Evolutionary conservation across 371 early-diverging fungal genomes (phyloP).

Genomic region (Cokeromyces recurvatus): DNA sequence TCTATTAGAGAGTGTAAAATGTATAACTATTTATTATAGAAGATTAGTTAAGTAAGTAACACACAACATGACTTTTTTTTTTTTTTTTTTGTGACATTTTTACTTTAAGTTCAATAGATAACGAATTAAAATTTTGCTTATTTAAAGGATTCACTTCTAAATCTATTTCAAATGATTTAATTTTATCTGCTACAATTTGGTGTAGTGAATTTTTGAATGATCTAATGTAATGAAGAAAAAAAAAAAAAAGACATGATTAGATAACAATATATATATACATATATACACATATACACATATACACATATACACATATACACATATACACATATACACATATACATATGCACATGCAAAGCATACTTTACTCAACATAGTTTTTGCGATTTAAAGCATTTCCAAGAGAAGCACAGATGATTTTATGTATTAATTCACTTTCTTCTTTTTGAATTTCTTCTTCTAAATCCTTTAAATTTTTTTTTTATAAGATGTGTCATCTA

Average conservation of each 20-base stretch:
- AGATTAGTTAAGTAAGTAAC: too few species aligned
- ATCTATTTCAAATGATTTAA: slow-evolving; percentile 26
- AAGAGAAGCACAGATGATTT: slow-evolving; percentile 26
- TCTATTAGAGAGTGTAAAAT: slow-evolving; percentile 32
- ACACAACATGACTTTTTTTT: too few species aligned
- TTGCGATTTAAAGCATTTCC: slow-evolving; percentile 40
- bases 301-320: too few species aligned
- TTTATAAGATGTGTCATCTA: background rate
- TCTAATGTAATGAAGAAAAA: slow-evolving; percentile 2
- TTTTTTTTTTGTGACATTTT: too few species aligned
- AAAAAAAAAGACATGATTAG: too few species aligned
- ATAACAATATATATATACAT: too few species aligned
- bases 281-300: too few species aligned
- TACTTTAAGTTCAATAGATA: slow-evolving; percentile 28
- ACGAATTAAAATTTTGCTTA: slow-evolving; percentile 15
- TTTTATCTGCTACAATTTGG: slow-evolving; percentile 26
- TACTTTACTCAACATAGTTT: slow-evolving; percentile 35
- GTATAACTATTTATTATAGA: too few species aligned
- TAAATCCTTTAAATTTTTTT: slow-evolving; percentile 24
- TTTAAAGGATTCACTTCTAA: slow-evolving; percentile 29
- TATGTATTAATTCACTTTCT: slow-evolving; percentile 19
- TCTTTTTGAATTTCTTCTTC: slow-evolving; percentile 21
- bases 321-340: too few species aligned
- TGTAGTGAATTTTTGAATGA: slow-evolving; percentile 19
- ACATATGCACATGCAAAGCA: too few species aligned